Base-by-base conservation (phyloP, 441 rosid species). In the Erodium trifolium region DNA sequence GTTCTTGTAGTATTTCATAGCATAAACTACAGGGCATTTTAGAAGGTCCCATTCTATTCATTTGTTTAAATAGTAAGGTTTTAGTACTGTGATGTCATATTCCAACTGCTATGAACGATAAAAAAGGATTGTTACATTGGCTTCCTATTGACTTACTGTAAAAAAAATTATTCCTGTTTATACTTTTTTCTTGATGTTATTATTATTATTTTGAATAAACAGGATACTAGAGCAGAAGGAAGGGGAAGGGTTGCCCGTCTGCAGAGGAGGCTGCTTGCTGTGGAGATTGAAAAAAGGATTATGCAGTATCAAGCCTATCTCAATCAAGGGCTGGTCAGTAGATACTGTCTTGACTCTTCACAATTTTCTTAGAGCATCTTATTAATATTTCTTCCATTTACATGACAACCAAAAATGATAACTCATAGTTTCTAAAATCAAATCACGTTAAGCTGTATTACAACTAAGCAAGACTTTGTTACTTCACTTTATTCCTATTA, bases 151-250 rank as follows among this genome's bases (percentile, higher is more conserved):
- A 23, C 27, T 0, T 23, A 23, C 27, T 23, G 27, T 23, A 23
- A 23, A 23, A 23, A 23, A 23, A 23, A 0, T 23, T 23, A 0
- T 23, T 23, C 27, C 27, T 6, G 10, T 5, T 11, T 1, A 41
- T 41, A 6, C 47, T 41, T 41, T 6, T 41, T 41, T 41, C 47
- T 41, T 41, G 10, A 23, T 23, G 27, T 23, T 8, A 41, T 41
- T 41, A 41, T 41, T 41, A 41, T 41, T 41, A 41, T 41, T 6
- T 41, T 41, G 47, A 41, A 41, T 14, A 70, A 66, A 72, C 80
- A 93, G 99, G 99, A 91, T 75, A 78, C 88, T 67, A 89, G 69
- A 81, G 99, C 97, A 68, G 91, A 85, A 82, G 99, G 99, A 68
- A 84, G 91, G 73, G 99, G 97, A 71, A 89, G 88, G 81, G 75